Evolutionary conservation across 2,329 filamentous ascomycete genomes (phyloP).

Genomic region (Ceratocystis cacaofunesta): DNA sequence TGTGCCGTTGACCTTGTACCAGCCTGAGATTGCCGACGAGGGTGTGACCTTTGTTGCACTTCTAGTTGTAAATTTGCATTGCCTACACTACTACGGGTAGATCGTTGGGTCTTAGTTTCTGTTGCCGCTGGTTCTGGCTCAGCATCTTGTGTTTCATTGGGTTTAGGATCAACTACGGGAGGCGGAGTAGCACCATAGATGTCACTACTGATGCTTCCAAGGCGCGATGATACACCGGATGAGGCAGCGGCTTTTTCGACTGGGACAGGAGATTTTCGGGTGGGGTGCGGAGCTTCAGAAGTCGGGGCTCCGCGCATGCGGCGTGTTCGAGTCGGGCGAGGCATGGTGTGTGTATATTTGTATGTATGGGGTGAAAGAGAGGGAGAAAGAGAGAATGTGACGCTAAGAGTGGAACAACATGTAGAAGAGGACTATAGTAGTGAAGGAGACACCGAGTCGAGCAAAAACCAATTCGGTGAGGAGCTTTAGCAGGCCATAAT

Average conservation of each 20-base stretch:
- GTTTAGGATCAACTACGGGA: background rate
- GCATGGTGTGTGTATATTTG: constrained; percentile 12
- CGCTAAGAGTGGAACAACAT: background rate
- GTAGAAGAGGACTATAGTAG: too few relatives aligned
- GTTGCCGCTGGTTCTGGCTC: background rate
- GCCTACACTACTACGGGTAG: background rate
- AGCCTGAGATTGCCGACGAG: background rate
- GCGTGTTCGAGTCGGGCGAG: constrained; percentile 17
- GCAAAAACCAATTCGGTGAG: too few relatives aligned
- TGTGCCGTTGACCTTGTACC: background rate
- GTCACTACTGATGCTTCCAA: constrained; percentile 14
- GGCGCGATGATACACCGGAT: constrained; percentile 20
- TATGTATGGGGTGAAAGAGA: background rate
- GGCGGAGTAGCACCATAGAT: constrained; percentile 17
- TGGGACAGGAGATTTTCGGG: background rate
- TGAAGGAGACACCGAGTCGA: too few relatives aligned
- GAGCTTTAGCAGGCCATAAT: too few relatives aligned
- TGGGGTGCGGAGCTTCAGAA: constrained; percentile 8
- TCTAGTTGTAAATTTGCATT: background rate
- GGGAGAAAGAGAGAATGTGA: background rate
- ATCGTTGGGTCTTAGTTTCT: background rate
- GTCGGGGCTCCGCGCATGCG: constrained; percentile 16
- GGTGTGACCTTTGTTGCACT: background rate
- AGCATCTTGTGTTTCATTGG: constrained; percentile 12
- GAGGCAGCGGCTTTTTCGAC: constrained; percentile 2